Evolutionary conservation across 2,329 filamentous ascomycete genomes (phyloP).

Genomic region (Fusarium mexicanum): DNA sequence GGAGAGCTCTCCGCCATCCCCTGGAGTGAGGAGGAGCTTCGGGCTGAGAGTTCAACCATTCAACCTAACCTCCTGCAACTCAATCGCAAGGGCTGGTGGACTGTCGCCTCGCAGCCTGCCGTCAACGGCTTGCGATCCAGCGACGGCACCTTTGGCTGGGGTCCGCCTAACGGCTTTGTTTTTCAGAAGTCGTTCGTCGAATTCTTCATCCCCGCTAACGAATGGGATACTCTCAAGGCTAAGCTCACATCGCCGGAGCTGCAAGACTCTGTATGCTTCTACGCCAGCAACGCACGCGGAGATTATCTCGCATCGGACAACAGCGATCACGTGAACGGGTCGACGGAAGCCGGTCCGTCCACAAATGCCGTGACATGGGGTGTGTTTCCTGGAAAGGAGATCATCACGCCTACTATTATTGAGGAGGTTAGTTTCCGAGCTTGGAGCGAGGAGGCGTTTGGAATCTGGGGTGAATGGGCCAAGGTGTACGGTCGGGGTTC

Average conservation of each 20-base stretch:
- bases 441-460: slow-evolving; percentile 96
- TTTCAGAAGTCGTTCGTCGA: slow-evolving; percentile 99
- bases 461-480: slow-evolving; percentile 94
- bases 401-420: slow-evolving; percentile 95
- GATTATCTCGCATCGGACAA: slow-evolving; percentile 79
- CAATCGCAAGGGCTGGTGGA: slow-evolving; percentile 92
- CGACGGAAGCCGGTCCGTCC: slow-evolving; percentile 53
- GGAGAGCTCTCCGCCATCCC: slow-evolving; percentile 85
- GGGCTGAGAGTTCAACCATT: slow-evolving; percentile 85
- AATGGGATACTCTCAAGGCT: slow-evolving; percentile 75
- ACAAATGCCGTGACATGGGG: slow-evolving; percentile 98
- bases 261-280: slow-evolving; percentile 81
- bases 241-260: slow-evolving; percentile 68
- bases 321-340: slow-evolving; percentile 46
- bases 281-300: slow-evolving; percentile 81
- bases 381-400: slow-evolving; percentile 94
- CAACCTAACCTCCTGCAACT: slow-evolving; percentile 77
- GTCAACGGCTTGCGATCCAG: slow-evolving; percentile 85
- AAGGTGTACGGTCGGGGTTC: slow-evolving; percentile 83
- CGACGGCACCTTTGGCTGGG: slow-evolving; percentile 90
- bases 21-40: slow-evolving; percentile 91
- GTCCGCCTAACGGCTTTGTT: slow-evolving; percentile 89
- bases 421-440: slow-evolving; percentile 93
- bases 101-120: slow-evolving; percentile 92
- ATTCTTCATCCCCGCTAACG: slow-evolving; percentile 82